Evolutionary conservation across 768 basidiomycete genomes (phyloP).

Genomic region (Obba rivulosa): DNA sequence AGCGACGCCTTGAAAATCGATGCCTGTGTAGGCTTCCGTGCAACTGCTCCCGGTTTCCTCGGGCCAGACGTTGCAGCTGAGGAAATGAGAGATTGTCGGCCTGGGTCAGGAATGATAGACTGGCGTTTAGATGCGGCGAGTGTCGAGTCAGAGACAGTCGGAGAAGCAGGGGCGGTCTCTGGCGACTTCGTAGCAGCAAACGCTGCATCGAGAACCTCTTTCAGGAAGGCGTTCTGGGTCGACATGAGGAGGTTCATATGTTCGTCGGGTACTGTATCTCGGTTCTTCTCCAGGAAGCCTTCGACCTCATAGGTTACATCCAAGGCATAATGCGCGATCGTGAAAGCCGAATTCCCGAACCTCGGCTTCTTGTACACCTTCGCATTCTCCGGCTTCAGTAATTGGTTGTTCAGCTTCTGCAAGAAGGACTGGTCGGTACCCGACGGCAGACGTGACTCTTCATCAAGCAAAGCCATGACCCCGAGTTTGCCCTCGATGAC

Average conservation of each 20-base stretch:
- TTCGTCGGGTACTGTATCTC: slow-evolving; percentile 98
- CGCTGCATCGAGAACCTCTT: slow-evolving; percentile 90
- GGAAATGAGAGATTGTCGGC: slow-evolving; percentile 66
- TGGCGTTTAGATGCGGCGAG: slow-evolving; percentile 76
- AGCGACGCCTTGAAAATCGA: slow-evolving; percentile 97
- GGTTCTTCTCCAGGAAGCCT: slow-evolving; percentile 97
- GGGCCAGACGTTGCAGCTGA: slow-evolving; percentile 36
- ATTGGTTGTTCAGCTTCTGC: slow-evolving; percentile 84
- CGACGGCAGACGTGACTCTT: slow-evolving; percentile 93
- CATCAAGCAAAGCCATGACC: slow-evolving; percentile 89
- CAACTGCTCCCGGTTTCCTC: slow-evolving; percentile 63
- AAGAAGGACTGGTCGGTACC: slow-evolving; percentile 92
- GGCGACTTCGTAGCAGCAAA: slow-evolving; percentile 63
- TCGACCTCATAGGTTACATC: slow-evolving; percentile 99
- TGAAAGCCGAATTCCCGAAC: slow-evolving; percentile 97
- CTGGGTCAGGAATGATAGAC: slow-evolving; percentile 84
- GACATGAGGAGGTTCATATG: slow-evolving; percentile 84
- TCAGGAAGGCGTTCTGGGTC: slow-evolving; percentile 89
- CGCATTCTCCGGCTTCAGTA: slow-evolving; percentile 80
- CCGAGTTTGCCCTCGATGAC: slow-evolving; percentile 97
- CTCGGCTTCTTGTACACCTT: slow-evolving; percentile 95
- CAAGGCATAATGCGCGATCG: slow-evolving; percentile 95
- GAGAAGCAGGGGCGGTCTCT: slow-evolving; percentile 68
- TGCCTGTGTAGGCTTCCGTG: slow-evolving; percentile 94
- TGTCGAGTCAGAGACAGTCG: slow-evolving; percentile 71